phyloP scores from a whole-genome alignment of 352 stramenopile species.

The Globisporangium canariense region DNA sequence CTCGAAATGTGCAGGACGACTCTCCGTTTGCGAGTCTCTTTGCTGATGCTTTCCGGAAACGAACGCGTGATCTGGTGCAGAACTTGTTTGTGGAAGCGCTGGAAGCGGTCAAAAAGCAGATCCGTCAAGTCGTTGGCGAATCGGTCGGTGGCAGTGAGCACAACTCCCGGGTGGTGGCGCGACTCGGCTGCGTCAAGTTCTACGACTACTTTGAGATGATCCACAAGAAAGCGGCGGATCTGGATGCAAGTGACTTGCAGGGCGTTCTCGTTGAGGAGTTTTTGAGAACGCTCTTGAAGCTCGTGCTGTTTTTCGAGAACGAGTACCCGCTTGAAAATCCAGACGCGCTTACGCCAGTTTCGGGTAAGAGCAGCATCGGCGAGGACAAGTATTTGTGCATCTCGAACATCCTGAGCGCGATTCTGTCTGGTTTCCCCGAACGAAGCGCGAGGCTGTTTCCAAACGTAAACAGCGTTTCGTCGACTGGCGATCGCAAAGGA shows the following conservation, averaged over 20 bases:
- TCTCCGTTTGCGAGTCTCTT: conserved; percentile 69
- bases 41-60: conserved; percentile 53
- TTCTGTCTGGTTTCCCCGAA: conserved; percentile 48
- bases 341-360: not conserved
- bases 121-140: conserved; percentile 37
- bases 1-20: conserved; percentile 2
- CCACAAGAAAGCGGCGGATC: conserved; percentile 51
- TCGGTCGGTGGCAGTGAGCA: conserved; percentile 19
- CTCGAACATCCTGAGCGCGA: conserved; percentile 64
- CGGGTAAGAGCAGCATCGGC: conserved; percentile 16
- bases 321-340: conserved; percentile 35
- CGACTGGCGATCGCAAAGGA: conserved; percentile 7
- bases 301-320: conserved; percentile 73
- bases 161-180: conserved; percentile 17
- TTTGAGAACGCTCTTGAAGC: conserved; percentile 62
- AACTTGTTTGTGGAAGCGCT: conserved; percentile 73
- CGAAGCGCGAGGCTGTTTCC: conserved; percentile 54
- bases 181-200: conserved; percentile 54
- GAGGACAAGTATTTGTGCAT: conserved; percentile 47
- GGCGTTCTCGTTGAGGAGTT: conserved; percentile 75
- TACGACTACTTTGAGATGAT: conserved; percentile 79
- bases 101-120: conserved; percentile 61
- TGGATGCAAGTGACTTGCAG: conserved; percentile 75
- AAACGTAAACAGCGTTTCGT: conserved; percentile 11
- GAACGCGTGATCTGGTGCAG: conserved; percentile 69